These are phyloP conservation scores for Lepraria neglecta DNA, from an alignment of 495 filamentous ascomycete species.

Conservation along the genomic window DNA sequence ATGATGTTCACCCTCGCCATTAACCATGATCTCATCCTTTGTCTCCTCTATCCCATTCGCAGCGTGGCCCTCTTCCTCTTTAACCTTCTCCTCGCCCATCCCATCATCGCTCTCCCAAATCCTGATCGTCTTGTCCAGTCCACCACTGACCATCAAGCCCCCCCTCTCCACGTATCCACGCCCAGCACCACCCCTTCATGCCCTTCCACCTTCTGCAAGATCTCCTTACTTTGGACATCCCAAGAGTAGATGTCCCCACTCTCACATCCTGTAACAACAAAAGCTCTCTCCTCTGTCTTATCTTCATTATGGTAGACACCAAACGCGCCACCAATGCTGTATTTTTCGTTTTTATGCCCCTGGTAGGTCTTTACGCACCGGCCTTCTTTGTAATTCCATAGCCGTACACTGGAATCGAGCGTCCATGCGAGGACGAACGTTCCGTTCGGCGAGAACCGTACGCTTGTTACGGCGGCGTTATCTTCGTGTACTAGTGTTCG, in stretches of 20 bases:
- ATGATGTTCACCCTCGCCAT: background rate
- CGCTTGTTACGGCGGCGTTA: constrained; percentile 83
- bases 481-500: constrained; percentile 94
- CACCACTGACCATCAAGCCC: constrained; percentile 52
- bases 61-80: background rate
- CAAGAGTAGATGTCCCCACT: constrained; percentile 79
- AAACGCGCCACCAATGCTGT: constrained; percentile 75
- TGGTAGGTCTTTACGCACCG: constrained; percentile 93
- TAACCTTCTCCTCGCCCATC: constrained; percentile 15
- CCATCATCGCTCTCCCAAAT: constrained; percentile 48
- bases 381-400: constrained; percentile 92
- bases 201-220: constrained; percentile 63
- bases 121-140: constrained; percentile 57
- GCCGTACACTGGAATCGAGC: constrained; percentile 77
- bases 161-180: constrained; percentile 57
- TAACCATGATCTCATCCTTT: background rate
- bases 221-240: constrained; percentile 79
- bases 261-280: constrained; percentile 78
- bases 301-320: constrained; percentile 53
- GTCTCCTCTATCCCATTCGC: background rate
- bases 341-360: constrained; percentile 80
- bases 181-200: constrained; percentile 81
- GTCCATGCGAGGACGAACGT: constrained; percentile 87
- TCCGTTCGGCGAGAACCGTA: constrained; percentile 89
- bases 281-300: constrained; percentile 40